Percentiles rank a stretch among this genome's conserved stretches.
Evolutionary conservation across 2,329 filamentous ascomycete genomes (phyloP).

Genomic region (Blumeria hordei): DNA sequence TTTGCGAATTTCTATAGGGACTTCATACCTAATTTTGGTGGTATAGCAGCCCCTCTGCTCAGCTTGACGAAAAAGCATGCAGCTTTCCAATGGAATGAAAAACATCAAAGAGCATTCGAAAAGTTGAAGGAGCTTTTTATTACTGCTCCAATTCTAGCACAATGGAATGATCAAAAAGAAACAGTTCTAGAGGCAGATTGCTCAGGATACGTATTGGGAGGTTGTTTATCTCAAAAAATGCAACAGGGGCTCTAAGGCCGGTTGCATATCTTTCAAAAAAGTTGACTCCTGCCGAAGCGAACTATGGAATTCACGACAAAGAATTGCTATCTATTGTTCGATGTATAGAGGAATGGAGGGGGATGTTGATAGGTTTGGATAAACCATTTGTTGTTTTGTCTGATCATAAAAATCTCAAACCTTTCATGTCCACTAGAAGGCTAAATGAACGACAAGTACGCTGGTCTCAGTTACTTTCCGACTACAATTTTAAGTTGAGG

Average conservation of each 20-base stretch:
- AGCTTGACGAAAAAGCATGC: background rate
- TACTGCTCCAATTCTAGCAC: background rate
- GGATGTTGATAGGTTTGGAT: background rate
- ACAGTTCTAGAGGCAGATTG: background rate
- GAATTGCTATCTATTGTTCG: background rate
- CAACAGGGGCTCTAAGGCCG: background rate
- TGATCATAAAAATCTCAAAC: background rate
- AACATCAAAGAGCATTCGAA: background rate
- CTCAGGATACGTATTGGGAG: background rate
- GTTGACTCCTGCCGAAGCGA: background rate
- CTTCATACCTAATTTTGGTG: background rate
- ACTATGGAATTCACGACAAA: background rate
- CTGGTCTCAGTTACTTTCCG: background rate
- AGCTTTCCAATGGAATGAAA: background rate
- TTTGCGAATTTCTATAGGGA: background rate
- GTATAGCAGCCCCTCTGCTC: background rate
- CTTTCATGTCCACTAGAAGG: background rate
- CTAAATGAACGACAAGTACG: background rate
- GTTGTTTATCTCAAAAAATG: background rate
- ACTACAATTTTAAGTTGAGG: background rate
- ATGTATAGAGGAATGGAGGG: background rate
- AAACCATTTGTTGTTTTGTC: background rate
- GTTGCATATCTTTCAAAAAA: background rate
- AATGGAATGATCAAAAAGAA: background rate
- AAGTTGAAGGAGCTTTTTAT: background rate